phyloP scores from a whole-genome alignment of 306 rosid genomes.

The Cicer yamashitae region DNA sequence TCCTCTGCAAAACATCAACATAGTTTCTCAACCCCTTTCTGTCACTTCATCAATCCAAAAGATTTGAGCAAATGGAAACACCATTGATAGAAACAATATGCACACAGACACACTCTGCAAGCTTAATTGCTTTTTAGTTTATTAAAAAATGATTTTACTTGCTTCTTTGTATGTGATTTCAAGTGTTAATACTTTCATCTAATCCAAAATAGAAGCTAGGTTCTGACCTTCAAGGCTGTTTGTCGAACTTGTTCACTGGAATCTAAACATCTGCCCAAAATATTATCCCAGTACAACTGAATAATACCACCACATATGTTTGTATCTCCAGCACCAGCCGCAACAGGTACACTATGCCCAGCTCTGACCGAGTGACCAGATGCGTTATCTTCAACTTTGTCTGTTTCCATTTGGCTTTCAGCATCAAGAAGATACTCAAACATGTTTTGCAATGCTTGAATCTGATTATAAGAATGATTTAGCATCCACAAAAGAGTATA shows the following conservation, averaged over 20 bases:
- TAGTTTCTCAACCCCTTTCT: slow-evolving; percentile 20
- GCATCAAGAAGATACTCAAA: slow-evolving; percentile 91
- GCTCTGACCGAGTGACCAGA: slow-evolving; percentile 61
- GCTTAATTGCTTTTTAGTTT: slow-evolving; percentile 23
- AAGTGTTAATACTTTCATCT: slow-evolving; percentile 18
- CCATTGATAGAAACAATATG: not conserved
- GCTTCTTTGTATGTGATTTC: slow-evolving; percentile 20
- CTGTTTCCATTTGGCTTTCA: slow-evolving; percentile 87
- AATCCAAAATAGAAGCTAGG: slow-evolving; percentile 37
- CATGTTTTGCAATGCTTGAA: slow-evolving; percentile 95
- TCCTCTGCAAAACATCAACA: slow-evolving; percentile 28
- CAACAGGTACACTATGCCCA: slow-evolving; percentile 85
- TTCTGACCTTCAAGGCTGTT: slow-evolving; percentile 81
- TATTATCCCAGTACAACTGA: slow-evolving; percentile 90
- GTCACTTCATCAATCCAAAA: slow-evolving; percentile 34
- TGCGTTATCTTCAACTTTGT: slow-evolving; percentile 52
- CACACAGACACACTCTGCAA: not conserved
- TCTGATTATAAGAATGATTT: slow-evolving; percentile 62
- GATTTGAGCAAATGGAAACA: slow-evolving; percentile 10
- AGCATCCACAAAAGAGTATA: slow-evolving; percentile 40
- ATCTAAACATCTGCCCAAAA: slow-evolving; percentile 87
- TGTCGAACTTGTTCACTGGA: slow-evolving; percentile 80
- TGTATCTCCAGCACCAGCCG: slow-evolving; percentile 99
- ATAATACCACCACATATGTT: slow-evolving; percentile 97
- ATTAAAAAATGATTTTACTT: slow-evolving; percentile 7